Base-by-base conservation (phyloP, 805 yeast genomes). In the Saccharomycopsis vini region DNA sequence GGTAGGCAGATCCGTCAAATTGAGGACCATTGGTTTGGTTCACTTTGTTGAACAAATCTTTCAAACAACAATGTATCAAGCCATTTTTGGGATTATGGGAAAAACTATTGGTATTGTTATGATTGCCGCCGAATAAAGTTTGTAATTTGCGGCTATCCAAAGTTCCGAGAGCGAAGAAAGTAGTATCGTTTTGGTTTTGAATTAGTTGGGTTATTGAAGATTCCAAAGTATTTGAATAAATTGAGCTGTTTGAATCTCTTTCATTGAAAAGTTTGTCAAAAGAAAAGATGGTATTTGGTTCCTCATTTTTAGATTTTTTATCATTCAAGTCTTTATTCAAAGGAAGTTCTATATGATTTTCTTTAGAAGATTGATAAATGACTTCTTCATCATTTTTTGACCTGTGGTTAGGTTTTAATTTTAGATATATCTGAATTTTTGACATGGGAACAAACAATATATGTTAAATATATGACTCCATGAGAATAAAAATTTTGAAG, bases 91-190 rank as follows among this genome's bases (percentile, higher is more conserved):
- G 21, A 36, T 34, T 39, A 50, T 44, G 12, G 28, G 6, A 7
- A 7, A 24, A 10, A 63, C 65, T 5, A 58, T 51, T 13, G 55
- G 44, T 3, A 62, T 20, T 57, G 40, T 56, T 53, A 6, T 60
- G 47, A 35, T 26, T 10, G 45, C 58, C 56, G 22, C 70, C 66
- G 46, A 66, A 62, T 3, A 68, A 49, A 1, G 71, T 57, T 45
- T 57, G 60, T 9, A 65, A 59, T 49, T 74, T 74, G 2, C 79
- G 79, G 4, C 74, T 64, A 29, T 71, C 72, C 0, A 78, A 68
- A 28, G 79, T 73, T 1, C 80, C 80, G 51, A 75, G 52, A 0
- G 76, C 64, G 50, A 74, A 69, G 24, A 72, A 51, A 6, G 68
- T 56, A 18, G 68, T 62, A 50, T 73, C 77, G 16, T 60, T 28